These are phyloP conservation scores for Kwoniella shandongensis DNA, from an alignment of 768 basidiomycete species.

Conservation along the genomic window DNA sequence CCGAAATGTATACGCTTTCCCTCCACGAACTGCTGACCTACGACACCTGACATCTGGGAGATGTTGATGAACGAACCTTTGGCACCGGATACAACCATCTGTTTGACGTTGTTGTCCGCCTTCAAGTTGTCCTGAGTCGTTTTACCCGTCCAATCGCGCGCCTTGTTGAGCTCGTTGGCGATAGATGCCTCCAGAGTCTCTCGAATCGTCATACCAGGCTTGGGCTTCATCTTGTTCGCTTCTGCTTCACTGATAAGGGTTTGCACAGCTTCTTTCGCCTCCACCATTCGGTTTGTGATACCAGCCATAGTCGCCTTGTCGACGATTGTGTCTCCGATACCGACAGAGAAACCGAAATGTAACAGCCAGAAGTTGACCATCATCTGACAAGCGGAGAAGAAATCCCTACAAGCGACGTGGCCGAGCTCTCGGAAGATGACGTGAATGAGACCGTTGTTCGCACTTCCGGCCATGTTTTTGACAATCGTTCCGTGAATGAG, in stretches of 20 bases:
- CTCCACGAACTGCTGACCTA: conserved; percentile 97
- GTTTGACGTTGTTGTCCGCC: conserved; percentile 99
- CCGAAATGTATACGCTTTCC: conserved; percentile 98
- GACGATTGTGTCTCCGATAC: conserved; percentile 97
- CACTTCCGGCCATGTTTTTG: conserved; percentile 97
- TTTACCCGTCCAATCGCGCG: conserved; percentile 92
- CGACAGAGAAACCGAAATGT: conserved; percentile 98
- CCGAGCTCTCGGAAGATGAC: conserved; percentile 98
- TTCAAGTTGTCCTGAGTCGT: conserved; percentile 96
- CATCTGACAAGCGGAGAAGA: conserved; percentile 91
- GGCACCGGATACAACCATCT: conserved; percentile 99
- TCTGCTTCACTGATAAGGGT: conserved; percentile 77
- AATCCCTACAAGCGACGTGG: conserved; percentile 79
- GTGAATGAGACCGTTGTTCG: conserved; percentile 86
- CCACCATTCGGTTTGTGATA: conserved; percentile 78
- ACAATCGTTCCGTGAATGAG: conserved; percentile 92
- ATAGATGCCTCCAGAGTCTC: conserved; percentile 96
- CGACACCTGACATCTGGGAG: conserved; percentile 99
- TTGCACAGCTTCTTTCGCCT: conserved; percentile 76
- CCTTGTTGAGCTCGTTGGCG: conserved; percentile 85
- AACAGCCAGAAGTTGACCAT: conserved; percentile 98
- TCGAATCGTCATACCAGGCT: conserved; percentile 98
- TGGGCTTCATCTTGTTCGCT: conserved; percentile 80
- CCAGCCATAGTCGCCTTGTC: conserved; percentile 81
- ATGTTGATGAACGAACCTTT: conserved; percentile 98